phyloP scores from a whole-genome alignment of 1,284 basidiomycete genomes.

The Afroboletus lepidellus region DNA sequence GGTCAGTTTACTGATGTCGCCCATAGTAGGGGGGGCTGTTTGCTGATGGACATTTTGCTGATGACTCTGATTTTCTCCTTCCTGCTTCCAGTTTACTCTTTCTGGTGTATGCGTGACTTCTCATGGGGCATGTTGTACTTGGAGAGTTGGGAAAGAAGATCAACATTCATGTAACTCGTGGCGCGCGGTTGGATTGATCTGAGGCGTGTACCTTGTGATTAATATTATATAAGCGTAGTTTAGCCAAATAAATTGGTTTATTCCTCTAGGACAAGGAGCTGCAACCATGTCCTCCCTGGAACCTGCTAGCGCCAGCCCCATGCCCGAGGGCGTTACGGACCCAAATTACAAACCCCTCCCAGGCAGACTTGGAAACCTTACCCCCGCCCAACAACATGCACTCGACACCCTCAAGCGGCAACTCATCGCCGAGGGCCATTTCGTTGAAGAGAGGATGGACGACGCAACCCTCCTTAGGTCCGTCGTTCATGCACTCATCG shows the following conservation, averaged over 20 bases:
- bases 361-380: slow-evolving; percentile 83
- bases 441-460: slow-evolving; percentile 74
- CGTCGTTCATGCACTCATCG: slow-evolving; percentile 12
- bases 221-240: no score
- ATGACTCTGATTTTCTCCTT: slow-evolving; percentile 93
- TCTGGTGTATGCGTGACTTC: slow-evolving; percentile 99
- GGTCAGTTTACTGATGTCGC: neutral
- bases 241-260: no score
- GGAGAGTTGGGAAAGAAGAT: slow-evolving; percentile 95
- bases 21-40: no score
- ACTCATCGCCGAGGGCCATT: slow-evolving; percentile 59
- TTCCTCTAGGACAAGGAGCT: no score
- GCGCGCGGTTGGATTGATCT: neutral
- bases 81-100: slow-evolving; percentile 92
- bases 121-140: slow-evolving; percentile 96
- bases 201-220: no score
- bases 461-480: slow-evolving; percentile 78
- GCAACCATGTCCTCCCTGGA: slow-evolving; percentile 27
- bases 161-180: slow-evolving; percentile 82
- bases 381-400: slow-evolving; percentile 64
- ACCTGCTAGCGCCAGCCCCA: slow-evolving; percentile 47
- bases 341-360: slow-evolving; percentile 69
- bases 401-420: slow-evolving; percentile 74
- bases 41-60: no score
- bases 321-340: slow-evolving; percentile 64